phyloP scores from a whole-genome alignment of 495 filamentous ascomycete species.

The Lindgomyces ingoldianus region DNA sequence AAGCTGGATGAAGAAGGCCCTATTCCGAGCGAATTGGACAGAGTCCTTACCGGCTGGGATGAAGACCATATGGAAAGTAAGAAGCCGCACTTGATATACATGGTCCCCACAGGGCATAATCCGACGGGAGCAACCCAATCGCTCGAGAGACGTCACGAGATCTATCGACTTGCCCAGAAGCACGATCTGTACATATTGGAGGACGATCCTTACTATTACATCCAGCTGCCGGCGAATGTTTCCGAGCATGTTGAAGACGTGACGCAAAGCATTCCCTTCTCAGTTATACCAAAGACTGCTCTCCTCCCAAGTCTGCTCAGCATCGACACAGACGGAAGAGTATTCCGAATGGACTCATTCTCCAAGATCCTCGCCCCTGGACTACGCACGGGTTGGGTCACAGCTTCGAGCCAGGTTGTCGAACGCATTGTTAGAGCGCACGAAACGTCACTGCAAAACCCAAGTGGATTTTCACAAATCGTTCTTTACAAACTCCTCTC shows the following conservation, averaged over 20 bases:
- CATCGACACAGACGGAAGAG: slow-evolving; percentile 18
- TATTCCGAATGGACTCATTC: slow-evolving; percentile 40
- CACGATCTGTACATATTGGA: slow-evolving; percentile 81
- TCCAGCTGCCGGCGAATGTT: slow-evolving; percentile 3
- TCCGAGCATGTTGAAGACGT: neutral
- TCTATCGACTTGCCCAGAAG: slow-evolving; percentile 70
- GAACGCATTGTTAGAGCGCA: slow-evolving; percentile 34
- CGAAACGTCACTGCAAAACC: slow-evolving; percentile 31
- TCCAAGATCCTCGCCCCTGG: slow-evolving; percentile 45
- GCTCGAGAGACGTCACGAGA: slow-evolving; percentile 57
- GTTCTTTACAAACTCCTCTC: slow-evolving; percentile 41
- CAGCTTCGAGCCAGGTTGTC: slow-evolving; percentile 36
- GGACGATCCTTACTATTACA: slow-evolving; percentile 72
- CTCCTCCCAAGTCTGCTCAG: slow-evolving; percentile 8
- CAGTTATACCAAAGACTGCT: neutral
- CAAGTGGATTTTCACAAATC: slow-evolving; percentile 41
- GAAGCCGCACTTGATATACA: slow-evolving; percentile 40
- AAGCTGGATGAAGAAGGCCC: slow-evolving; percentile 22
- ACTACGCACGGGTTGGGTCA: slow-evolving; percentile 42
- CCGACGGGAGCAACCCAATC: slow-evolving; percentile 78
- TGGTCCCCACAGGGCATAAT: slow-evolving; percentile 75
- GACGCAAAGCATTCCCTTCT: neutral
- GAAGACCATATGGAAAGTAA: slow-evolving; percentile 3
- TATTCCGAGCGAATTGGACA: slow-evolving; percentile 26
- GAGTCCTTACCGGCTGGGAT: slow-evolving; percentile 31